Evolutionary conservation across 768 basidiomycete species (phyloP).

Genomic region (Rhizopogon vulgaris): DNA sequence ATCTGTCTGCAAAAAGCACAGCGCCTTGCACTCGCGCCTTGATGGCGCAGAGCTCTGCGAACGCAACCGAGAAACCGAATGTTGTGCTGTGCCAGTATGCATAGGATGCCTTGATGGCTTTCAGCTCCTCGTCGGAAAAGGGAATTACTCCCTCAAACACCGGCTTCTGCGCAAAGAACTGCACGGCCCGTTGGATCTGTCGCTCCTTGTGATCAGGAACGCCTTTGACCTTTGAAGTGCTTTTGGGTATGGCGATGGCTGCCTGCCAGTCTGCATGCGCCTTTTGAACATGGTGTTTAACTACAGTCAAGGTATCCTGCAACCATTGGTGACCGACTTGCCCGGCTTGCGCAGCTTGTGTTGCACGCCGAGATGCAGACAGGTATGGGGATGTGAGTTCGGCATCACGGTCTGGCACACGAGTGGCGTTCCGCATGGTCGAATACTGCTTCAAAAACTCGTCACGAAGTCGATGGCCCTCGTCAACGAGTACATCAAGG

Average conservation of each 20-base stretch:
- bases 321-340: conserved; percentile 12
- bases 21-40: conserved; percentile 39
- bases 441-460: conserved; percentile 33
- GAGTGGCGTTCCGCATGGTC: conserved; percentile 3
- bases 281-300: conserved; percentile 33
- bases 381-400: conserved; percentile 34
- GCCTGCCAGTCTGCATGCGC: conserved; percentile 14
- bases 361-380: conserved; percentile 13
- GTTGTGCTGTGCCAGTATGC: conserved; percentile 32
- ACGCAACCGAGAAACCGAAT: conserved; percentile 55
- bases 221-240: conserved; percentile 9
- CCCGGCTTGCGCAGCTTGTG: not conserved
- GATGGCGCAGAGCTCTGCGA: conserved; percentile 43
- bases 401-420: conserved; percentile 17
- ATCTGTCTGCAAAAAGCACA: conserved; percentile 13
- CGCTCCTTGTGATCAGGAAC: conserved; percentile 21
- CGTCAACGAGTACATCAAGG: conserved; percentile 37
- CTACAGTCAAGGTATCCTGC: conserved; percentile 30
- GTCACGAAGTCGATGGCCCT: conserved; percentile 32
- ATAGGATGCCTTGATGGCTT: conserved; percentile 45
- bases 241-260: conserved; percentile 5
- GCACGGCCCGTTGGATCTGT: not conserved
- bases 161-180: conserved; percentile 21
- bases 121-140: conserved; percentile 30
- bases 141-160: conserved; percentile 13